Evolutionary conservation across 306 rosid genomes (phyloP).

Genomic region (Neltuma alba): DNA sequence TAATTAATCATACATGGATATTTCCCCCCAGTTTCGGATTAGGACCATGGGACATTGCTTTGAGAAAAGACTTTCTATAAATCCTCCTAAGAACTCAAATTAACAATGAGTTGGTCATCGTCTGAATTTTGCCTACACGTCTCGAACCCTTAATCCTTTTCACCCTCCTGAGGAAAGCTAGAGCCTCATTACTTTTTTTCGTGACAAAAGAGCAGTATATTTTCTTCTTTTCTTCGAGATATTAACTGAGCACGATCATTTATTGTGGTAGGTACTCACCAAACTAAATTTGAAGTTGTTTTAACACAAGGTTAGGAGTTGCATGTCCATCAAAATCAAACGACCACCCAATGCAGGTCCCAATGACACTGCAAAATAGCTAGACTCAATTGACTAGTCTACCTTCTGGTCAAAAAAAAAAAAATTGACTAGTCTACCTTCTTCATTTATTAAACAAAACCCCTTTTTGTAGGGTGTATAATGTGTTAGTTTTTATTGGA

Average conservation of each 20-base stretch:
- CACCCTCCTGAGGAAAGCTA: neutral
- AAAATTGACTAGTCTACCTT: no score
- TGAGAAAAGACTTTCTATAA: neutral
- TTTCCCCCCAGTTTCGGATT: neutral
- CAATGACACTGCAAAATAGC: no score
- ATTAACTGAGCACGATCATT: neutral
- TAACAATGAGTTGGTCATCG: neutral
- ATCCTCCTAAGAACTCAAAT: neutral
- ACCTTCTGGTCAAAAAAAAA: no score
- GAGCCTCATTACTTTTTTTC: neutral
- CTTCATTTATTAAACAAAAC: no score
- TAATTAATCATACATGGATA: neutral
- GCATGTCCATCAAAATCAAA: conserved; percentile 21
- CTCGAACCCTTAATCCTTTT: neutral
- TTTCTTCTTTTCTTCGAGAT: neutral
- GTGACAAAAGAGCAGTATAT: neutral
- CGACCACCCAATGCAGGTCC: neutral
- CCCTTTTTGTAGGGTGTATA: neutral
- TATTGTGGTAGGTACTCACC: conserved; percentile 36
- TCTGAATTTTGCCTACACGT: neutral
- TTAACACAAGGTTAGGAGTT: neutral
- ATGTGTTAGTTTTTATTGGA: neutral
- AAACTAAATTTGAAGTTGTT: neutral
- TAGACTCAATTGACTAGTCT: no score
- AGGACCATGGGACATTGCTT: neutral